phyloP scores from a whole-genome alignment of 2,329 filamentous ascomycete genomes.

The Ceratocystis alfenasii region DNA sequence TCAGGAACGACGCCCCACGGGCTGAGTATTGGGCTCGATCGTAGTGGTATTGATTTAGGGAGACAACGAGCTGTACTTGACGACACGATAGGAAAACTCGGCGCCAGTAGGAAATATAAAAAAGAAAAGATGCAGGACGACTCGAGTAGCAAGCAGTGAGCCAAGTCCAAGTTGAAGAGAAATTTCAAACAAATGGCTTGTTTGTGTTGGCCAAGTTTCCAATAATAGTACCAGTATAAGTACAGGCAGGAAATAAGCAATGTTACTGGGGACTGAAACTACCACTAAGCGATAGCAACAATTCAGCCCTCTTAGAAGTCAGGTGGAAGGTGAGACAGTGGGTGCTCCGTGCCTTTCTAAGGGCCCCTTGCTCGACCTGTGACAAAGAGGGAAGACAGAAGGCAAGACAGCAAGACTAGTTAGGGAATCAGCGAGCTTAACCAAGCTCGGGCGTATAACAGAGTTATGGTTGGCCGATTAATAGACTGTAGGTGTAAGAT shows the following conservation, averaged over 20 bases:
- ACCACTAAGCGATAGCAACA: not conserved
- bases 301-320: slow-evolving; percentile 6
- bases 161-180: no score
- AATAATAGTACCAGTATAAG: not conserved
- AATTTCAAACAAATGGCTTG: not conserved
- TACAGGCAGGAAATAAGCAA: not conserved
- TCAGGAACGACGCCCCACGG: slow-evolving; percentile 2
- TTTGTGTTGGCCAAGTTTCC: not conserved
- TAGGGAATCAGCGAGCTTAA: not conserved
- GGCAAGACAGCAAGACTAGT: not conserved
- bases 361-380: not conserved
- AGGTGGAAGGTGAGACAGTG: slow-evolving; percentile 6
- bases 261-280: slow-evolving; percentile 9
- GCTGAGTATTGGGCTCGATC: not conserved
- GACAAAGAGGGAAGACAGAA: not conserved
- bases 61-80: not conserved
- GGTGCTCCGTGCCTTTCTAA: slow-evolving; percentile 3
- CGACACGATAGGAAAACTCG: not conserved
- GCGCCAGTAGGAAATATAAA: not conserved
- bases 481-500: no score
- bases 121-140: slow-evolving; percentile 10
- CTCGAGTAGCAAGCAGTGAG: not conserved
- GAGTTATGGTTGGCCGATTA: not conserved
- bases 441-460: not conserved
- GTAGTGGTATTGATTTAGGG: not conserved